Evolutionary conservation across 169 alveolate species (phyloP), one percentile per base, ranked within the genome.

Genomic region (Perkinsus olseni): DNA sequence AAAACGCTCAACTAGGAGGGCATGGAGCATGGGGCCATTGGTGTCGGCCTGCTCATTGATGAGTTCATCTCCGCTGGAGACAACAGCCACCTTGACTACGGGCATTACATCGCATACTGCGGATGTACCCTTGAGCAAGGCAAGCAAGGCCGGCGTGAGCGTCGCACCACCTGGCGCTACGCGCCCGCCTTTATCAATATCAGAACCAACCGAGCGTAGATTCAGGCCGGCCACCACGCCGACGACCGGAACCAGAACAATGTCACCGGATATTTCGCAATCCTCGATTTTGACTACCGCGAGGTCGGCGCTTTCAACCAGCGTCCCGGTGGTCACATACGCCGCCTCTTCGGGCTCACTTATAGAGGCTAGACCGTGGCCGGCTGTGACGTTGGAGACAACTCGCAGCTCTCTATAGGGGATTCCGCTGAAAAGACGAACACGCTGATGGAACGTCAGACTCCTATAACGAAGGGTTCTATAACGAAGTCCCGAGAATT

Each of bases 41-140:
- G 95, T 92, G 92, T 95, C 97, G 36, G 94, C 94, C 91, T 95
- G 45, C 40, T 96, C 96, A 13, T 28, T 62, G 34, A 62, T 3
- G 34, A 62, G 82, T 28, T 62, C 82, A 62, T 62, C 82, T 6
- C 97, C 97, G 37, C 95, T 94, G 1, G 97, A 94, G 1, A 94
- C 51, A 0, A 94, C 48, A 31, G 96, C 97, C 4, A 95, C 90
- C 28, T 34, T 92, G 0, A 94, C 93, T 36, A 92, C 92, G 3
- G 31, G 50, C 34, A 94, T 51, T 34, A 94, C 93, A 0, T 91
- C 91, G 1, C 39, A 45, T 34, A 74, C 45, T 6, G 74, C 74
- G 8, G 82, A 13, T 0, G 38, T 11, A 0, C 96, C 96, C 20
- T 94, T 94, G 0, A 94, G 93, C 11, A 94, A 31, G 11, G 95